phyloP scores from a whole-genome alignment of 2,329 filamentous ascomycete genomes.

The Erysiphe pisi region DNA sequence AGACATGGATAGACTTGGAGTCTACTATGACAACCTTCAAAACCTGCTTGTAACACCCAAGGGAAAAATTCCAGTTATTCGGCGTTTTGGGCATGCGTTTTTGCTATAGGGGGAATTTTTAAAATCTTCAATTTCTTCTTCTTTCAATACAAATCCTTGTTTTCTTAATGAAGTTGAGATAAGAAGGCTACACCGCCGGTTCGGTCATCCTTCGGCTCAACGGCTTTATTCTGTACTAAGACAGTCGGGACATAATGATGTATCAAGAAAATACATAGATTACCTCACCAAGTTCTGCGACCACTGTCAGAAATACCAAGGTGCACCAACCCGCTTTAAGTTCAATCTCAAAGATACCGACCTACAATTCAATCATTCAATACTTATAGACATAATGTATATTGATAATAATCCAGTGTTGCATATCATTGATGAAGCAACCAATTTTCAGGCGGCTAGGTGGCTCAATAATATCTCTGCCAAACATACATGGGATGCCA shows the following conservation, averaged over 20 bases:
- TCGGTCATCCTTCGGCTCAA: background rate
- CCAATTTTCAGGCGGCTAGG: too few relatives aligned
- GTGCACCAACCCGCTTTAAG: slow-evolving; percentile 5
- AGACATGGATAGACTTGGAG: background rate
- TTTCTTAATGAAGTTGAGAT: background rate
- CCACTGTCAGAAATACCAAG: background rate
- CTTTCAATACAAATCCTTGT: background rate
- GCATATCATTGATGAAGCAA: too few relatives aligned
- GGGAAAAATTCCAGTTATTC: background rate
- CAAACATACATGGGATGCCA: background rate
- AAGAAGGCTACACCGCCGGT: background rate
- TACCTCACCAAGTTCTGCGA: background rate
- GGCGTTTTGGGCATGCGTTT: background rate
- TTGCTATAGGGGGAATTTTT: background rate
- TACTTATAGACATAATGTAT: background rate
- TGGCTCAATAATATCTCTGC: background rate
- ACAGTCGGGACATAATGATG: background rate
- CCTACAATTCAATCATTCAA: slow-evolving; percentile 17
- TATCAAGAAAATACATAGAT: background rate
- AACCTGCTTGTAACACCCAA: background rate
- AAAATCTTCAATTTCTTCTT: slow-evolving; percentile 5
- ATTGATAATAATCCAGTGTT: too few relatives aligned
- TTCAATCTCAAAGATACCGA: background rate
- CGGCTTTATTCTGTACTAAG: background rate
- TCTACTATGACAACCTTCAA: background rate